phyloP scores from a whole-genome alignment of 345 rosid genomes.

The Nephelium lappaceum region DNA sequence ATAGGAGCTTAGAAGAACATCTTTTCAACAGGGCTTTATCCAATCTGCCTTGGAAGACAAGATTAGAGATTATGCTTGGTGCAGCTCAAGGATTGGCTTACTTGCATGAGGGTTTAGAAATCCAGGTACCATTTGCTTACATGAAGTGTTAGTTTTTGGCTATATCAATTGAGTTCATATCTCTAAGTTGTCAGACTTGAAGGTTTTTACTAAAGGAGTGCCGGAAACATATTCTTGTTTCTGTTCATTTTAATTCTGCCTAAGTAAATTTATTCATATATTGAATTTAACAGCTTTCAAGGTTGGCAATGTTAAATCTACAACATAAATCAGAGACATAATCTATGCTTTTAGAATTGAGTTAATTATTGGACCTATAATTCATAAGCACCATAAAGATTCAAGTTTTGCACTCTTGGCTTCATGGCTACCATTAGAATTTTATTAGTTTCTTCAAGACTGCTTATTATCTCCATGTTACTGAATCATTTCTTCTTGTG shows the following conservation, averaged over 20 bases:
- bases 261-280: background rate
- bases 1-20: conserved; percentile 82
- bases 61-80: conserved; percentile 84
- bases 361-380: background rate
- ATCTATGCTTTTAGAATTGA: background rate
- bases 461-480: conserved; percentile 6
- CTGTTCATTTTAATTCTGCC: background rate
- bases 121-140: conserved; percentile 46
- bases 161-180: background rate
- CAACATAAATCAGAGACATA: background rate
- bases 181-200: background rate
- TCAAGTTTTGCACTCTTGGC: background rate
- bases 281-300: background rate
- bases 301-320: background rate
- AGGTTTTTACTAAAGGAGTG: background rate
- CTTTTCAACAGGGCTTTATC: conserved; percentile 50
- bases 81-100: conserved; percentile 89
- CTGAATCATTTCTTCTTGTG: background rate
- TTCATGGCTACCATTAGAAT: background rate
- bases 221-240: background rate
- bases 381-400: background rate
- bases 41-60: conserved; percentile 65
- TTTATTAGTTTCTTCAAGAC: background rate
- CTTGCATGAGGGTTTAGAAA: conserved; percentile 71
- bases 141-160: background rate